Base-by-base conservation (phyloP, 495 filamentous ascomycete species). In the Pyrenopolyporus hunteri region DNA sequence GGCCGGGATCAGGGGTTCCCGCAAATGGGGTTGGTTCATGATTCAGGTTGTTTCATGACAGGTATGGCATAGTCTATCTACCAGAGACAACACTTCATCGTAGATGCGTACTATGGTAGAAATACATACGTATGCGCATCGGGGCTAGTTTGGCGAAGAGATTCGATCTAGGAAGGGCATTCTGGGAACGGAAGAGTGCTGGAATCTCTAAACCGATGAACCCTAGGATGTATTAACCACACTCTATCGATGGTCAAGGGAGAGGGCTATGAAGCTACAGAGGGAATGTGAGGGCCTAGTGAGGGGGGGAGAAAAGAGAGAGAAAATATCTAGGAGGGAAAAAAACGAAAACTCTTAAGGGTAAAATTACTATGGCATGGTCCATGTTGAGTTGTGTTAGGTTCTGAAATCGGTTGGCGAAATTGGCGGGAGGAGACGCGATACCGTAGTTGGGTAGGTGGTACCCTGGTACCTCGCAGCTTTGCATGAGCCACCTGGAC, bases 1-100 rank as follows among this genome's bases (percentile, higher is more conserved):
- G 28, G 26, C 59, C 31, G 43, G 67, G 63, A 57, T 60, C 45
- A 57, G 35, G 63, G 57, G 56, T 8, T 52, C 4, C 22, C 51
- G 11, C 28, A 20, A 16, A 45, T 59, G 33, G 57, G 55, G 48
- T 42, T 37, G 61, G 49, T 55, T 33, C 22, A 62, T 66, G 61
- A 63, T 61, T 60, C 57, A 57, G 52, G 37, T 51, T 46, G 67
- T 70, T 67, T 64, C 55, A 63, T 57, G 47, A 53, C 55, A 65
- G 55, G 56, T 51, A 65, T 66, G 63, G 19, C 22, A 53, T 43
- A 9, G 31, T 48, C 57, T 43, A 59, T 60, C 25, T 50, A 59
- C 37, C 16, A 49, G 35, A 64, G 49, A 59, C 55, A 64, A 5
- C 47, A 56, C 20, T 53, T 57, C 45, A 57, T 57, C 59, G 35